Percentiles rank a stretch among this genome's conserved stretches.
Evolutionary conservation across 352 stramenopile genomes (phyloP).

Genomic region (Pythium aristosporum): DNA sequence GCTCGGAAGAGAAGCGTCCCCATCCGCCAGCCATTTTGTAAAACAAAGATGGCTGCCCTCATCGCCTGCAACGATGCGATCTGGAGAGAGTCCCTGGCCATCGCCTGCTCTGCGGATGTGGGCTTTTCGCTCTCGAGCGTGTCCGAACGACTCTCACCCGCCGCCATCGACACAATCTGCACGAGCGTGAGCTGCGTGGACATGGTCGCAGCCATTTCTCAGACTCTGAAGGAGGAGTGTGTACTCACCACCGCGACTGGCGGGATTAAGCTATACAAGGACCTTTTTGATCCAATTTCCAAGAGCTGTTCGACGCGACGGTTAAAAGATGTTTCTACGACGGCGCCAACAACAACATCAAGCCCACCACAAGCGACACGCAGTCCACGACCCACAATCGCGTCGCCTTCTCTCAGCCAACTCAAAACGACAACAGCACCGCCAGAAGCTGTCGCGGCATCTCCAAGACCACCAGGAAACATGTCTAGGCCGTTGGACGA

Average conservation of each 20-base stretch:
- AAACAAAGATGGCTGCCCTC: background rate
- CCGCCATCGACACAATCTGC: background rate
- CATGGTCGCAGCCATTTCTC: background rate
- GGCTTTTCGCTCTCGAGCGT: background rate
- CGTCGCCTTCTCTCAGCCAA: too few species aligned
- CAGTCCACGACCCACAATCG: too few species aligned
- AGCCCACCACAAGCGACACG: too few species aligned
- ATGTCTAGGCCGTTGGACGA: too few species aligned
- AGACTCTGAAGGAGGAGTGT: background rate
- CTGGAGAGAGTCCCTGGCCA: background rate
- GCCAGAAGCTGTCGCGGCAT: too few species aligned
- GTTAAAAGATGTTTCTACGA: too few species aligned
- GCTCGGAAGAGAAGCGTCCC: too few species aligned
- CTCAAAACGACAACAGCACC: too few species aligned
- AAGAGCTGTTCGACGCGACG: background rate
- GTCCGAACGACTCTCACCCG: background rate
- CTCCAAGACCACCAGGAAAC: too few species aligned
- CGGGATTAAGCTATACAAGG: conserved; percentile 2
- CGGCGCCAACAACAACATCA: too few species aligned
- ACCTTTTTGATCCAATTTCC: background rate
- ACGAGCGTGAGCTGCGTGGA: background rate
- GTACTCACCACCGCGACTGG: background rate
- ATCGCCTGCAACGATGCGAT: background rate
- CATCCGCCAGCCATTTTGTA: too few species aligned
- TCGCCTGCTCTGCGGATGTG: background rate